phyloP scores from a whole-genome alignment of 1,284 basidiomycete genomes.

The Boletus semigastroideus region DNA sequence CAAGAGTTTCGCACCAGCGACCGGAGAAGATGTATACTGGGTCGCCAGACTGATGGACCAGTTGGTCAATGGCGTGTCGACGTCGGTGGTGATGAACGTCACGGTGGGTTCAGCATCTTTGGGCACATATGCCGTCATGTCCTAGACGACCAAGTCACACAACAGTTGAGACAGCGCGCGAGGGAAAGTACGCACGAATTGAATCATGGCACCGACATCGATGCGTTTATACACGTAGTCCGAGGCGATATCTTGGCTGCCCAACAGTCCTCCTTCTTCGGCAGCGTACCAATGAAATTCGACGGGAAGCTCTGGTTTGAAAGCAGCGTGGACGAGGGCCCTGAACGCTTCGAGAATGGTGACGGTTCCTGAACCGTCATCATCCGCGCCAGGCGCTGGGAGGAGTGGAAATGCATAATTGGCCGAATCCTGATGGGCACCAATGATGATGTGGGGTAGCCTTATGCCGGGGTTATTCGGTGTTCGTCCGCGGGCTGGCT shows the following conservation, averaged over 20 bases:
- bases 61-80: conserved; percentile 16
- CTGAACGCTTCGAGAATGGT: conserved; percentile 89
- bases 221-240: conserved; percentile 65
- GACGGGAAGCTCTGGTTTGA: conserved; percentile 73
- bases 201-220: conserved; percentile 85
- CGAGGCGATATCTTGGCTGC: conserved; percentile 85
- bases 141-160: conserved; percentile 45
- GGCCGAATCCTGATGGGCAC: conserved; percentile 57
- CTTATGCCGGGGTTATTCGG: background rate
- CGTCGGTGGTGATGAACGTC: conserved; percentile 68
- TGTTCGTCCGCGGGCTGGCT: conserved; percentile 29
- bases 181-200: conserved; percentile 44
- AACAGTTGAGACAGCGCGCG: no score
- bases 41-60: conserved; percentile 12
- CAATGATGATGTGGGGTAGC: conserved; percentile 39
- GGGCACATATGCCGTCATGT: conserved; percentile 97
- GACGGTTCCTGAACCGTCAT: conserved; percentile 88
- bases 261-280: conserved; percentile 90
- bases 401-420: conserved; percentile 34
- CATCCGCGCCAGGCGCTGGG: conserved; percentile 59
- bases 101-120: conserved; percentile 82
- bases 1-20: conserved; percentile 14
- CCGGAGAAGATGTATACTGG: conserved; percentile 14
- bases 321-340: conserved; percentile 73
- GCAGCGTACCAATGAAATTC: conserved; percentile 96